These are phyloP conservation scores for Emmonsiellopsis sp. DNA, from an alignment of 2,329 filamentous ascomycete species.

Conservation along the genomic window DNA sequence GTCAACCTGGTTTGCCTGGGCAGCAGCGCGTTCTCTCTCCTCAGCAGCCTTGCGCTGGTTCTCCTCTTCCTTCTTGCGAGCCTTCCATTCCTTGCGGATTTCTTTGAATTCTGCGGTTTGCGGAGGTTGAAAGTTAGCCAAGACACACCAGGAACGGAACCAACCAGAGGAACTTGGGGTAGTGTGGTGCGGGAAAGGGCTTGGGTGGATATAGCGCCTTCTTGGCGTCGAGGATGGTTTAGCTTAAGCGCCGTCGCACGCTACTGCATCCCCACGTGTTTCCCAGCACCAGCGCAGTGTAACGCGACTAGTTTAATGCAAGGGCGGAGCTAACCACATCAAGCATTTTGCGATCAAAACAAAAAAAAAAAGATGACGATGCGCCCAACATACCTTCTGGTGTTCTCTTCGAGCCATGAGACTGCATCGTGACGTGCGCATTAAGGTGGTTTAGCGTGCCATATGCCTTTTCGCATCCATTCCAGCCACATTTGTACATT, in stretches of 20 bases:
- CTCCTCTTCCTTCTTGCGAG: constrained; percentile 98
- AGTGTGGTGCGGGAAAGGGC: background rate
- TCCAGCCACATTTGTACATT: constrained; percentile 99
- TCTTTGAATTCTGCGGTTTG: constrained; percentile 80
- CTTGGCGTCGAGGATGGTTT: constrained; percentile 26
- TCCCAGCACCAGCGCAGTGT: constrained; percentile 39
- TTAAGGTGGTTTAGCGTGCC: constrained; percentile 96
- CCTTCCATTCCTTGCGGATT: constrained; percentile 98
- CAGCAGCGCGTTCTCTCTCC: constrained; percentile 63
- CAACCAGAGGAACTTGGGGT: constrained; percentile 8
- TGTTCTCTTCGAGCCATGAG: constrained; percentile 85
- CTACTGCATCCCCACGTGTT: constrained; percentile 38
- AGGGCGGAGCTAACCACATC: constrained; percentile 31
- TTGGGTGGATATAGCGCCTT: constrained; percentile 4
- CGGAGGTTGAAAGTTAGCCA: background rate
- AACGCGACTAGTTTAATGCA: constrained; percentile 35
- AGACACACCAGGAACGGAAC: constrained; percentile 7
- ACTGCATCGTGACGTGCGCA: constrained; percentile 98
- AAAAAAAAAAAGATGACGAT: background rate
- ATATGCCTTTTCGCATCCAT: constrained; percentile 97
- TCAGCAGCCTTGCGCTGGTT: constrained; percentile 81
- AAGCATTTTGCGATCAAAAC: constrained; percentile 26
- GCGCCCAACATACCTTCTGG: constrained; percentile 71
- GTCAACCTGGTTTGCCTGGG: constrained; percentile 42
- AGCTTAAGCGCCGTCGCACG: constrained; percentile 41